Conservation (phyloP, 768 basidiomycete species). For the Boletus coccyginus region DNA sequence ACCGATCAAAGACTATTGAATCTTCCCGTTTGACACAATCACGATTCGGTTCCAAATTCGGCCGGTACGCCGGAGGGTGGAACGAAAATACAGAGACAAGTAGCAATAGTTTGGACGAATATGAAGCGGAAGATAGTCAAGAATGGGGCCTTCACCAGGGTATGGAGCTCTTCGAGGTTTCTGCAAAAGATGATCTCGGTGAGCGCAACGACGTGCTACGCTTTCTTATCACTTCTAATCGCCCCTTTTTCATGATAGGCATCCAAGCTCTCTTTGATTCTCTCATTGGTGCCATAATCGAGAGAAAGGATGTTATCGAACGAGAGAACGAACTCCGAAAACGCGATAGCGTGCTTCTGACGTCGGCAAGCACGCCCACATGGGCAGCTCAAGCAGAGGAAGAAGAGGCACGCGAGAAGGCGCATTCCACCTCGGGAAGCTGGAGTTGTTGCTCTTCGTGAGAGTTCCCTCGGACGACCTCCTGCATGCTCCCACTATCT, state of each 20-base stretch:
- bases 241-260: conserved; percentile 43
- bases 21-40: conserved; percentile 47
- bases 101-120: conserved; percentile 66
- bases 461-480: conserved; percentile 15
- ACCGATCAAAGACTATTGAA: conserved; percentile 33
- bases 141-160: conserved; percentile 81
- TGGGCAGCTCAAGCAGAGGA: conserved; percentile 82
- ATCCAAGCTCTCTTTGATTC: conserved; percentile 77
- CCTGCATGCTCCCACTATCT: conserved; percentile 20
- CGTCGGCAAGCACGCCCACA: conserved; percentile 57
- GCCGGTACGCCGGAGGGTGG: conserved; percentile 50
- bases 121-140: conserved; percentile 49
- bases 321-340: conserved; percentile 75
- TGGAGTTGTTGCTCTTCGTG: conserved; percentile 71
- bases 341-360: conserved; percentile 80
- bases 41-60: conserved; percentile 57
- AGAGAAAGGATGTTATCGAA: conserved; percentile 76
- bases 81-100: conserved; percentile 57
- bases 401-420: conserved; percentile 66
- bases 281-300: conserved; percentile 77
- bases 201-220: not conserved
- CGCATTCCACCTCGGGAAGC: conserved; percentile 40
- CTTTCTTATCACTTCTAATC: conserved; percentile 13
- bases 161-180: conserved; percentile 89
- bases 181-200: conserved; percentile 87